phyloP scores from a whole-genome alignment of 169 alveolate species.

The Plasmodium gonderi region DNA sequence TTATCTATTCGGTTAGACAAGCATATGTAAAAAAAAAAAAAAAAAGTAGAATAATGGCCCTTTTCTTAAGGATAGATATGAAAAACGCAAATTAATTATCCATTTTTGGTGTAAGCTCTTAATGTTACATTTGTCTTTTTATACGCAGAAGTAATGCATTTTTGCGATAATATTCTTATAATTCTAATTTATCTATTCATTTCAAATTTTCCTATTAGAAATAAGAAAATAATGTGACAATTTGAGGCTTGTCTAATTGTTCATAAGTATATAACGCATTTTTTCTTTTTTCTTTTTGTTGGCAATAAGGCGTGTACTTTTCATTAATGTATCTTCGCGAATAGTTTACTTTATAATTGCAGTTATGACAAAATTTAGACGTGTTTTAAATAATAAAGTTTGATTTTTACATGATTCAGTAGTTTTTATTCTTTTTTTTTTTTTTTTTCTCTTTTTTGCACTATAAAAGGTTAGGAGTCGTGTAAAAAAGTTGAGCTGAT shows the following conservation, averaged over 20 bases:
- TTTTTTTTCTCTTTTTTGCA: too few relatives aligned
- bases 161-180: background rate
- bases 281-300: too few relatives aligned
- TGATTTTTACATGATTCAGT: background rate
- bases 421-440: too few relatives aligned
- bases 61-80: background rate
- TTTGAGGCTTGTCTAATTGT: background rate
- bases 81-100: background rate
- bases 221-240: background rate
- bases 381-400: background rate
- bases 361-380: background rate
- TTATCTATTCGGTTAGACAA: background rate
- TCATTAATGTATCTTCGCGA: background rate
- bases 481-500: background rate
- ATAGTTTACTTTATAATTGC: background rate
- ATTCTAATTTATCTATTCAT: background rate
- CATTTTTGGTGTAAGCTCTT: background rate
- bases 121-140: background rate
- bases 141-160: background rate
- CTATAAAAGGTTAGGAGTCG: too few relatives aligned
- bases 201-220: background rate
- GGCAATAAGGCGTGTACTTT: background rate
- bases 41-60: background rate
- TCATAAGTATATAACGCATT: background rate
- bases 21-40: background rate